A percentile compares a stretch with the other conserved stretches of the same genome.
Conservation (phyloP, 1,139 yeast species). For the Spencermartinsiella ligniputridi region DNA sequence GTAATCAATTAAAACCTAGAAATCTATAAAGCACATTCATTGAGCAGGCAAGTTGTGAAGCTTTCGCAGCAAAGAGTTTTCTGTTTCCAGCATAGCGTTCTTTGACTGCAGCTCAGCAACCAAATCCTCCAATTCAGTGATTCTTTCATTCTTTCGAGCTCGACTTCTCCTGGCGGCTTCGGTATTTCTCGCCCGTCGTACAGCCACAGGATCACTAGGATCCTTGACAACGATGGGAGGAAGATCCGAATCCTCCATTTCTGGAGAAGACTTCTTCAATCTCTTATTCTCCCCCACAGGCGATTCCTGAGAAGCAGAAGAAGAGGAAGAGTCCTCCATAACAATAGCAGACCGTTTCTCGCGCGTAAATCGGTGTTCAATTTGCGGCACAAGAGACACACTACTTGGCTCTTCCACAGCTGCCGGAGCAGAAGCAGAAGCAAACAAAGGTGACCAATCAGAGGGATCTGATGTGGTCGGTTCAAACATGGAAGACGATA, state of each 20-base stretch:
- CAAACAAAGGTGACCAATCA: conserved; percentile 16
- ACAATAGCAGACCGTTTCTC: conserved; percentile 21
- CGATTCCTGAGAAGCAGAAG: conserved; percentile 2
- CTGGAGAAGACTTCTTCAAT: conserved; percentile 7
- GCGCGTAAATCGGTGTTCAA: conserved; percentile 14
- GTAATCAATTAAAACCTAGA: no score
- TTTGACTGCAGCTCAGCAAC: conserved; percentile 60
- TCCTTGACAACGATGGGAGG: conserved; percentile 56
- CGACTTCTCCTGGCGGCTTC: conserved; percentile 96
- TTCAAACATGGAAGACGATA: conserved; percentile 14
- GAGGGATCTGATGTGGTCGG: conserved; percentile 3
- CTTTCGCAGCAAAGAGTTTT: conserved; percentile 30
- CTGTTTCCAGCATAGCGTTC: conserved; percentile 54
- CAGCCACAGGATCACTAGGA: conserved; percentile 58
- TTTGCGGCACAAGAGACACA: background rate
- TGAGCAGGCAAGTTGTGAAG: conserved; percentile 1
- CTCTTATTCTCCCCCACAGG: conserved; percentile 2
- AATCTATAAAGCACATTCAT: background rate
- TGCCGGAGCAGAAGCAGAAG: conserved; percentile 5
- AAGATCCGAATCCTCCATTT: conserved; percentile 40
- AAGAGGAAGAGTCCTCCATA: conserved; percentile 8
- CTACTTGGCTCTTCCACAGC: background rate
- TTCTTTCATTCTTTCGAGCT: conserved; percentile 86
- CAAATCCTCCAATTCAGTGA: conserved; percentile 73
- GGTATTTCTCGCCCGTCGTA: conserved; percentile 91